Conservation (phyloP, 1,284 basidiomycete genomes). For the Phellinidium pouzarii region DNA sequence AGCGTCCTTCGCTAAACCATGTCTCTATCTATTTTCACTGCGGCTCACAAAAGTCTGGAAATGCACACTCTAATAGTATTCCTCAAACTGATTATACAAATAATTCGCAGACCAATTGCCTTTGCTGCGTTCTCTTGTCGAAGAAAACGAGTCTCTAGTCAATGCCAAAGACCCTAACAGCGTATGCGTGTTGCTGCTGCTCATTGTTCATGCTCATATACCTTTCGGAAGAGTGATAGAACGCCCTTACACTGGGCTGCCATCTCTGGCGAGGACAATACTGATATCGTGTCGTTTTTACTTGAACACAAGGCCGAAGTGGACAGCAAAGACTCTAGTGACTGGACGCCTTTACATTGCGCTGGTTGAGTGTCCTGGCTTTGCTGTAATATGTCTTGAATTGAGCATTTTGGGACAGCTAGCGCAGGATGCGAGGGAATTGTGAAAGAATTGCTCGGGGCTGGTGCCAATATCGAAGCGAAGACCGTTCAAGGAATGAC, state of each 20-base stretch:
- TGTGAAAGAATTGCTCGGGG: conserved; percentile 75
- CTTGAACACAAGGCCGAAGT: conserved; percentile 69
- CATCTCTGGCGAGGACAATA: conserved; percentile 52
- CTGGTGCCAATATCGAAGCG: conserved; percentile 78
- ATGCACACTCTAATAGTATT: not conserved
- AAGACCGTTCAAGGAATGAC: conserved; percentile 85
- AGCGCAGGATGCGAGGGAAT: conserved; percentile 78
- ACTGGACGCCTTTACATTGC: conserved; percentile 87
- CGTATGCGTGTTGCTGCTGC: conserved; percentile 35
- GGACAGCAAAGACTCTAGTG: conserved; percentile 63
- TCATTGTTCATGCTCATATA: not conserved
- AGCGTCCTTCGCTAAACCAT: no score
- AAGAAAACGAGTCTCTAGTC: conserved; percentile 60
- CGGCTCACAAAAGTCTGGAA: conserved; percentile 57
- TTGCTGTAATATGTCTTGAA: conserved; percentile 2
- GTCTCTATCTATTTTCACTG: conserved; percentile 43
- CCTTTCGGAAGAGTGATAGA: conserved; percentile 62
- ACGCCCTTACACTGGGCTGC: conserved; percentile 90
- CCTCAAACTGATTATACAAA: conserved; percentile 9
- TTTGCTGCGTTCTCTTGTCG: conserved; percentile 62
- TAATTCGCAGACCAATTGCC: conserved; percentile 60
- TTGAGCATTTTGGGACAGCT: conserved; percentile 35
- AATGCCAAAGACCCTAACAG: conserved; percentile 64
- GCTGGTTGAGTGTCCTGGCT: conserved; percentile 50
- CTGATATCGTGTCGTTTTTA: conserved; percentile 67